phyloP scores from a whole-genome alignment of 306 rosid species.

The Prunus davidiana region DNA sequence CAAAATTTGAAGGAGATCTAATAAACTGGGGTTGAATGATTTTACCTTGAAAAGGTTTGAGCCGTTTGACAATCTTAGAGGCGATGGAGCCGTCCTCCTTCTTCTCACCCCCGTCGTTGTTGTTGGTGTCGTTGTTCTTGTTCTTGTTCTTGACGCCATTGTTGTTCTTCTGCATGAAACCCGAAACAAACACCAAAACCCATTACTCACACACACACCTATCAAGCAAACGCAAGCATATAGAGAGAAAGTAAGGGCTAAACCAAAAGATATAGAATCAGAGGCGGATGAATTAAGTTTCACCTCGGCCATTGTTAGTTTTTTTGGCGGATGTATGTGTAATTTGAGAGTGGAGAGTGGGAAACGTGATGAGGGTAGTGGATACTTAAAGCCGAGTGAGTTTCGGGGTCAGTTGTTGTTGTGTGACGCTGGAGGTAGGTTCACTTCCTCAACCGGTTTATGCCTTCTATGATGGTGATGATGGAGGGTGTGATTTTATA shows the following conservation, averaged over 20 bases:
- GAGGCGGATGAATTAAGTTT: not conserved
- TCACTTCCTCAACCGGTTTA: no score
- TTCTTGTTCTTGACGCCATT: constrained; percentile 10
- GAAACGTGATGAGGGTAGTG: not conserved
- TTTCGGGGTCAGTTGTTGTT: no score
- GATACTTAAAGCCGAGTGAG: no score
- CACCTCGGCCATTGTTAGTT: not conserved
- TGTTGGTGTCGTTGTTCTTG: not conserved
- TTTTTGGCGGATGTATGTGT: not conserved
- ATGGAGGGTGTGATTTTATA: not conserved
- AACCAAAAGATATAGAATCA: not conserved
- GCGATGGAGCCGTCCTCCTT: constrained; percentile 32
- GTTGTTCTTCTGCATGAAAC: constrained; percentile 27
- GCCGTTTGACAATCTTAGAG: constrained; percentile 36
- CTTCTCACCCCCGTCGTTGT: constrained; percentile 30
- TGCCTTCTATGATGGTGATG: not conserved
- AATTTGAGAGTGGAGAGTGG: not conserved
- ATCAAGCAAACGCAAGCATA: not conserved
- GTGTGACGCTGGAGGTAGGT: no score
- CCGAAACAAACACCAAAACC: not conserved
- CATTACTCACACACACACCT: not conserved
- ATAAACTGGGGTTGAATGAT: not conserved
- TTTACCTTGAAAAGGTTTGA: constrained; percentile 40
- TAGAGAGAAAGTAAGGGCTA: no score
- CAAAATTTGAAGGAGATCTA: not conserved